phyloP scores from a whole-genome alignment of 1,139 yeast species.

The Debaryomycetaceae sp. region DNA sequence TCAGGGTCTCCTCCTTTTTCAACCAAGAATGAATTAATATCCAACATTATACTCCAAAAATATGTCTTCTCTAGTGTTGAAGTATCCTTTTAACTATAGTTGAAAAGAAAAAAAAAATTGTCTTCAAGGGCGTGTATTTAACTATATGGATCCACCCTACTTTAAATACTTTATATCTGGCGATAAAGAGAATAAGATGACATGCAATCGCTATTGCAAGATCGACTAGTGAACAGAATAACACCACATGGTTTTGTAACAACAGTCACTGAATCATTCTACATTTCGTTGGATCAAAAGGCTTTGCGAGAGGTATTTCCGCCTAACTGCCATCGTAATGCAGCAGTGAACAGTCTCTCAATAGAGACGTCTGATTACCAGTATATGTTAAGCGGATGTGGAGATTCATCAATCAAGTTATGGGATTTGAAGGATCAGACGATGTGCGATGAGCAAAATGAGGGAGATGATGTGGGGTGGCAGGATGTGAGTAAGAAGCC shows the following conservation, averaged over 20 bases:
- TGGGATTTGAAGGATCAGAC: constrained; percentile 46
- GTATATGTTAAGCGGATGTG: constrained; percentile 68
- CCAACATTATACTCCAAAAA: constrained; percentile 58
- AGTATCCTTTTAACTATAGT: neutral
- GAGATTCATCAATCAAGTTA: constrained; percentile 66
- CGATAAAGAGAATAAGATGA: constrained; percentile 4
- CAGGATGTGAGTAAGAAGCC: constrained; percentile 4
- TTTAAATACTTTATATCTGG: no score
- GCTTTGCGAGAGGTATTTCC: constrained; percentile 33
- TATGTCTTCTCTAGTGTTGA: neutral
- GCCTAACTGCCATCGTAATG: constrained; percentile 33
- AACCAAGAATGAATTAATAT: constrained; percentile 82
- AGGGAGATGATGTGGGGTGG: constrained; percentile 8
- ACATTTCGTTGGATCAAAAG: constrained; percentile 25
- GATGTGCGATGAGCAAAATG: constrained; percentile 12
- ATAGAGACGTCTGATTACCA: constrained; percentile 52
- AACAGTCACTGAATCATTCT: constrained; percentile 39
- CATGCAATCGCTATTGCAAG: constrained; percentile 41
- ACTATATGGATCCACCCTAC: no score
- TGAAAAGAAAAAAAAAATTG: neutral
- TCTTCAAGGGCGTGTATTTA: neutral
- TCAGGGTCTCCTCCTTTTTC: constrained; percentile 98
- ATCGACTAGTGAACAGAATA: constrained; percentile 27
- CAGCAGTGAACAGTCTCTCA: constrained; percentile 63
- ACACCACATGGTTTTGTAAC: constrained; percentile 34